Conservation (phyloP, 805 yeast species). For the Saturnispora gosingensis region DNA sequence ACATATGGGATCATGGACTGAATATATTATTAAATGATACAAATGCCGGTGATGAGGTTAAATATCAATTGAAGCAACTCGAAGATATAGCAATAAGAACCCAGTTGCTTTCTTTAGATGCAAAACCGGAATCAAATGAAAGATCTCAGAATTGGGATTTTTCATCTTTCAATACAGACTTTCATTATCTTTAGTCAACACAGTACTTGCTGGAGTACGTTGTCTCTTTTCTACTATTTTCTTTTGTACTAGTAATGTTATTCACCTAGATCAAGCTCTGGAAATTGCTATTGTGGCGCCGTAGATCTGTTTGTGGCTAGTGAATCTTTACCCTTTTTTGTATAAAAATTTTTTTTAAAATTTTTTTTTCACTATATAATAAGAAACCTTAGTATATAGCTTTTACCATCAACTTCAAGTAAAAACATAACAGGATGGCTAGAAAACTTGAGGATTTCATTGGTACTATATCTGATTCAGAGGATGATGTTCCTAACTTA, state of each 20-base stretch:
- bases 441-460: slow-evolving; percentile 42
- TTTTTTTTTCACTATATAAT: neutral
- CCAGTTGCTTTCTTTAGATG: slow-evolving; percentile 37
- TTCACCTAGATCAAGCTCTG: neutral
- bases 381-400: neutral
- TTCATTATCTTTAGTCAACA: slow-evolving; percentile 3
- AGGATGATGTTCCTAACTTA: slow-evolving; percentile 45
- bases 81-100: slow-evolving; percentile 38
- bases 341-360: neutral
- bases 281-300: neutral
- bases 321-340: neutral
- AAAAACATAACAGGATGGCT: neutral
- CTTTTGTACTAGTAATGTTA: neutral
- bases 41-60: slow-evolving; percentile 35
- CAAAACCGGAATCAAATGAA: slow-evolving; percentile 7
- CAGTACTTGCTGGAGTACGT: too few species aligned
- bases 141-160: neutral
- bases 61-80: slow-evolving; percentile 35
- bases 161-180: neutral
- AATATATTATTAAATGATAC: slow-evolving; percentile 37
- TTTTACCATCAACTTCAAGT: neutral
- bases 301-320: neutral
- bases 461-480: slow-evolving; percentile 70
- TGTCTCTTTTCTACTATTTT: neutral
- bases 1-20: slow-evolving; percentile 74